Evolutionary conservation across 176 grass and related monocot species (phyloP), one percentile per base, ranked within the genome.

Genomic region (Rhipidocladum racemiflorum): DNA sequence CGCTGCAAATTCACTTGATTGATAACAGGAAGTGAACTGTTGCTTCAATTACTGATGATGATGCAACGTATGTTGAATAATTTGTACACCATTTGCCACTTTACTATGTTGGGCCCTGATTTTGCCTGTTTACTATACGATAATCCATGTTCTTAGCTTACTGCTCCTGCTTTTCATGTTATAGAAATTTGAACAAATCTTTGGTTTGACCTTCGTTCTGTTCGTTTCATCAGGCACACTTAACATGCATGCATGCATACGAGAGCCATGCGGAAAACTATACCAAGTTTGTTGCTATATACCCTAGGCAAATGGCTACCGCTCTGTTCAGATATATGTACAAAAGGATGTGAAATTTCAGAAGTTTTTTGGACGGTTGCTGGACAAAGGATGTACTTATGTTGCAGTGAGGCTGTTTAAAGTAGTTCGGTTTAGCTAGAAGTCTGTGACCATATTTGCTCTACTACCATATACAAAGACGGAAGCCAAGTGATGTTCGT

Each of bases 141-240:
- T 55, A 61, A 49, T 35, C 27, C 0, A 74, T 54, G 27, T 4
- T 61, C n/a, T 21, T 35, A 2, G 57, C 44, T 49, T 74, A 40
- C 23, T 44, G 1, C 14, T 39, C 39, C 59, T 75, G 42, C 29
- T 74, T 18, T 61, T 12, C 4, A 61, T 56, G 12, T 40, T 29
- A 23, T 9, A 24, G 0, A 36, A 72, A 53, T 65, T 5, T 28
- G 4, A 79, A 15, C 23, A 55, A 44, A 72, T 70, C 30, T 9
- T 84, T 70, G 24, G n/a, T 82, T 76, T 62, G 34, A 76, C 53
- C 21, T 70, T 51, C 34, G 18, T 21, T 80, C 66, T 82, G 55
- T 54, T 70, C 18, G 27, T 77, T 61, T 51, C 0, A 32, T 39
- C 85, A 87, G 79, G 65, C 30, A 54, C 24, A 49, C 12, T 54